These are phyloP conservation scores for Lolium rigidum DNA, from an alignment of 176 grass and related monocot genomes.

Conservation along the genomic window DNA sequence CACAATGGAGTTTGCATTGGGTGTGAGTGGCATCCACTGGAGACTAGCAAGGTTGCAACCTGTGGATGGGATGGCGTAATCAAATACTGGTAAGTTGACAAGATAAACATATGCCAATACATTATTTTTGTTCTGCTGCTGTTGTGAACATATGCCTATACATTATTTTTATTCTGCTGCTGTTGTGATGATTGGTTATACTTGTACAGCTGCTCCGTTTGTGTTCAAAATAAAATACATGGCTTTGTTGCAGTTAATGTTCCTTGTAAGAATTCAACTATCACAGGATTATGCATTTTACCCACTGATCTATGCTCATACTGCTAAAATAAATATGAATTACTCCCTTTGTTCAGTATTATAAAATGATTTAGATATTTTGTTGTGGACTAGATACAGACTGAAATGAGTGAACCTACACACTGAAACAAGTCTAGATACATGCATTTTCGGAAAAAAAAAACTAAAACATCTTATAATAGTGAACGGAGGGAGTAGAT, in stretches of 20 bases:
- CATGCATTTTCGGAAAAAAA: too few relatives aligned
- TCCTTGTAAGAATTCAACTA: background rate
- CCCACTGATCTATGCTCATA: background rate
- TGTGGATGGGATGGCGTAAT: constrained; percentile 99
- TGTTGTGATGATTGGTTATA: constrained; percentile 2
- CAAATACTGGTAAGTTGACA: constrained; percentile 90
- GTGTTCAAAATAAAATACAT: constrained; percentile 5
- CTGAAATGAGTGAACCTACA: too few relatives aligned
- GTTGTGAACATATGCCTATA: too few relatives aligned
- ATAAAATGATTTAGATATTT: too few relatives aligned
- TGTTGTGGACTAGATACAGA: too few relatives aligned
- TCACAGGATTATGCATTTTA: background rate
- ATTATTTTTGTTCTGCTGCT: constrained; percentile 25
- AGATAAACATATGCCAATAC: constrained; percentile 18
- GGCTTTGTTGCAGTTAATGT: background rate
- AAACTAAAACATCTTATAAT: too few relatives aligned
- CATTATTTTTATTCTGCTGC: too few relatives aligned
- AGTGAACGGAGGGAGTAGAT: background rate
- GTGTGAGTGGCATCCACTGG: constrained; percentile 96
- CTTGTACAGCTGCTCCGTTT: background rate
- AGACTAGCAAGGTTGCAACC: constrained; percentile 97
- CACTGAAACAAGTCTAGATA: too few relatives aligned
- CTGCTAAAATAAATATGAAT: background rate
- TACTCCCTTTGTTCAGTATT: too few relatives aligned
- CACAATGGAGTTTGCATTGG: constrained; percentile 96